Conservation (phyloP, 2,329 filamentous ascomycete species). For the Scorias spongiosa region DNA sequence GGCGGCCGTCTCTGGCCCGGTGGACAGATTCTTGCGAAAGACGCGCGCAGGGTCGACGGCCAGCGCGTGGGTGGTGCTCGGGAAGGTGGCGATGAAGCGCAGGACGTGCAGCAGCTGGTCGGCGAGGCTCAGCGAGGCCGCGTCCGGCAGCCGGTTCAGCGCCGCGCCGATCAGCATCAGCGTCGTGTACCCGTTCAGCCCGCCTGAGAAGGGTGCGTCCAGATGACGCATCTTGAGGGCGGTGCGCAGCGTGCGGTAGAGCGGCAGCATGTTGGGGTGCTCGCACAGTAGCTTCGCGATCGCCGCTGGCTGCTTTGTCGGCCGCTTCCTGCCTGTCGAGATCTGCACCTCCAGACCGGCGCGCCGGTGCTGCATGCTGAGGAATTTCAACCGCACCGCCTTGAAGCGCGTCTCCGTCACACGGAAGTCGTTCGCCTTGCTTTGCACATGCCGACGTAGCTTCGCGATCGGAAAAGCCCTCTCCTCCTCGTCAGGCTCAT, state of each 20-base stretch:
- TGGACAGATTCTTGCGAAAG: constrained; percentile 23
- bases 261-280: constrained; percentile 31
- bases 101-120: constrained; percentile 35
- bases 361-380: constrained; percentile 27
- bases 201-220: constrained; percentile 31
- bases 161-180: constrained; percentile 43
- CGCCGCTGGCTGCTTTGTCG: constrained; percentile 16
- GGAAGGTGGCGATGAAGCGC: constrained; percentile 32
- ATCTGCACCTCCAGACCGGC: constrained; percentile 39
- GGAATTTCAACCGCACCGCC: constrained; percentile 8
- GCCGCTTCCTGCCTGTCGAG: constrained; percentile 27
- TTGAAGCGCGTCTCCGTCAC: neutral
- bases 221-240: constrained; percentile 36
- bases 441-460: neutral
- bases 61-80: constrained; percentile 32
- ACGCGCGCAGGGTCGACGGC: constrained; percentile 28
- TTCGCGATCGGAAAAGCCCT: neutral
- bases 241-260: constrained; percentile 37
- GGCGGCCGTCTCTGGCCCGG: neutral
- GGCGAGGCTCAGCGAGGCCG: constrained; percentile 19
- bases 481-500: neutral
- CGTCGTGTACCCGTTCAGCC: constrained; percentile 39
- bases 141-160: constrained; percentile 22
- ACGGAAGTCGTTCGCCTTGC: neutral
- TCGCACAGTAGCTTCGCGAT: constrained; percentile 33